Percentiles rank a stretch among this genome's conserved stretches.
phyloP scores from a whole-genome alignment of 805 yeast genomes.

The Saccharomycopsis amapae region DNA sequence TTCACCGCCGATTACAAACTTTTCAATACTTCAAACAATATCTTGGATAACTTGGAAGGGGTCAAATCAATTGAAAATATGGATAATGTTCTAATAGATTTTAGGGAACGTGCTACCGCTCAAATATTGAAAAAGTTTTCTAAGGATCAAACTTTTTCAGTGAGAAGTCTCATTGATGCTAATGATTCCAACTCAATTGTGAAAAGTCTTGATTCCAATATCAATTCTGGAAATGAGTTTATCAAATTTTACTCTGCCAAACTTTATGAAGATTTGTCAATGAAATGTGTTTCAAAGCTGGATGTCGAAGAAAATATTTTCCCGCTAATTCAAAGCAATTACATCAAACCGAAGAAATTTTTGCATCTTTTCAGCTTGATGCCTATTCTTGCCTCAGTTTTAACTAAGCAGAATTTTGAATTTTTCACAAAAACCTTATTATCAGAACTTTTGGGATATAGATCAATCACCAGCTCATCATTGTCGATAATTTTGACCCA shows the following conservation, averaged over 20 bases:
- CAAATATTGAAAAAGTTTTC: too few species aligned
- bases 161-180: too few species aligned
- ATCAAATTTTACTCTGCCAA: constrained; percentile 12
- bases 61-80: too few species aligned
- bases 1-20: constrained; percentile 6
- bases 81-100: too few species aligned
- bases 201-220: too few species aligned
- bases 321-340: too few species aligned
- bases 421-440: constrained; percentile 7
- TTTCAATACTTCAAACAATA: neutral
- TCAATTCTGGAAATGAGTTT: too few species aligned
- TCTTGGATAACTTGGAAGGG: constrained; percentile 4
- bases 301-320: too few species aligned
- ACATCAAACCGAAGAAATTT: too few species aligned
- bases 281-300: neutral
- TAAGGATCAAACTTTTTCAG: too few species aligned
- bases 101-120: too few species aligned
- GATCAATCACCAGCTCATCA: neutral
- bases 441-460: constrained; percentile 13
- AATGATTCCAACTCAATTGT: too few species aligned
- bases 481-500: neutral
- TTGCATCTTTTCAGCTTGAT: constrained; percentile 1
- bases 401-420: constrained; percentile 6
- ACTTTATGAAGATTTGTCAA: constrained; percentile 2
- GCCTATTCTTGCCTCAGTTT: constrained; percentile 3